phyloP scores from a whole-genome alignment of 306 rosid genomes.

The Begonia peltatifolia region DNA sequence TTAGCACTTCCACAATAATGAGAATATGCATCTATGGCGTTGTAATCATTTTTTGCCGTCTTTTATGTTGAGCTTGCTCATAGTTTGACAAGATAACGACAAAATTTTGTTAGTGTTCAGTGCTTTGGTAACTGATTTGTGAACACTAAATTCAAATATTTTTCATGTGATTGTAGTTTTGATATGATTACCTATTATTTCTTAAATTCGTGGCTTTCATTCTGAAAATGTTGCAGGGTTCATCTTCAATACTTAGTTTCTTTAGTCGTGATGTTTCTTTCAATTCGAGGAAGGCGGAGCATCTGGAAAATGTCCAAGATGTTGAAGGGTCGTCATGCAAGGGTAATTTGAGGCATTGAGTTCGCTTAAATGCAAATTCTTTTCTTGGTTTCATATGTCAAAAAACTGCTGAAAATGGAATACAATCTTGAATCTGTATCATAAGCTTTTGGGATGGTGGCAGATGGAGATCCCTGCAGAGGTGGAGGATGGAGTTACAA shows the following conservation, averaged over 20 bases:
- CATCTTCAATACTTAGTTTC: slow-evolving; percentile 45
- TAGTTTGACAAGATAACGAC: neutral
- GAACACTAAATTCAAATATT: neutral
- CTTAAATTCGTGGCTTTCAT: neutral
- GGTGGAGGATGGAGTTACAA: slow-evolving; percentile 59
- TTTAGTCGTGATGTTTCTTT: slow-evolving; percentile 31
- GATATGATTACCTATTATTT: neutral
- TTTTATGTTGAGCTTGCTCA: neutral
- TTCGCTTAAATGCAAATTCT: neutral
- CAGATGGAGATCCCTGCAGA: neutral
- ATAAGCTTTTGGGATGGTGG: neutral
- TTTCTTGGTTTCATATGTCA: slow-evolving; percentile 4
- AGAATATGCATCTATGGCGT: no score
- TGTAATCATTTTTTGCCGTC: neutral
- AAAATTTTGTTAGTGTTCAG: neutral
- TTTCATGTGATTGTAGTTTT: neutral
- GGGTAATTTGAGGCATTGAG: slow-evolving; percentile 16
- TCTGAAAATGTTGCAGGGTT: slow-evolving; percentile 25
- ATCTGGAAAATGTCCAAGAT: slow-evolving; percentile 22
- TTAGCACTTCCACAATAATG: no score
- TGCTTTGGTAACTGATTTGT: neutral
- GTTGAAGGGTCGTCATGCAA: slow-evolving; percentile 13
- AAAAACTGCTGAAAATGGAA: neutral
- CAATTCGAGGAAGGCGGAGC: slow-evolving; percentile 33
- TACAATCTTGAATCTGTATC: neutral